Conservation (phyloP, 441 rosid genomes). For the Aleurites moluccanus region DNA sequence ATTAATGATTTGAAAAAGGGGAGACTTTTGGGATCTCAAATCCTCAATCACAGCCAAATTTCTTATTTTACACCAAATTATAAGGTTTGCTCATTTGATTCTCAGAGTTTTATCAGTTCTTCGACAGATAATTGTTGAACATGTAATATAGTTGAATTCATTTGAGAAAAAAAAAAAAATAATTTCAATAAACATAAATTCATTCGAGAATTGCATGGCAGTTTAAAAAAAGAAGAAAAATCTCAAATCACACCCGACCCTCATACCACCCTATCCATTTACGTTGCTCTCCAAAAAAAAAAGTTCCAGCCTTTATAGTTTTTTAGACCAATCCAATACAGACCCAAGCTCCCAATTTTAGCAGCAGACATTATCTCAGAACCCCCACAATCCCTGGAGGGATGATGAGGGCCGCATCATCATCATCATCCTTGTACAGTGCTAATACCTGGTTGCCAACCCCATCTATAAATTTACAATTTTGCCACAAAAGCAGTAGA, state of each 20-base stretch:
- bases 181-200: too few relatives aligned
- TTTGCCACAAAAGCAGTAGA: conserved; percentile 39
- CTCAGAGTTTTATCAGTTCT: too few relatives aligned
- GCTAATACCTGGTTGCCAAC: conserved; percentile 20
- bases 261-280: conserved; percentile 7
- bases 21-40: neutral
- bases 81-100: too few relatives aligned
- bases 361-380: neutral
- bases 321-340: neutral
- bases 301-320: neutral
- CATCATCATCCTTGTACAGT: conserved; percentile 16
- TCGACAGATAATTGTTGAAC: too few relatives aligned
- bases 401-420: conserved; percentile 17
- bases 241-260: neutral
- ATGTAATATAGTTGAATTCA: too few relatives aligned
- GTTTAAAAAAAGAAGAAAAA: too few relatives aligned
- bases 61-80: too few relatives aligned
- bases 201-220: too few relatives aligned
- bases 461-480: conserved; percentile 42
- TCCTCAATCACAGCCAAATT: neutral
- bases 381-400: conserved; percentile 21
- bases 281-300: neutral
- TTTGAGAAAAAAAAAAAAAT: too few relatives aligned
- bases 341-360: neutral
- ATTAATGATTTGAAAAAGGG: neutral